These are phyloP conservation scores for Arxiozyma telluris DNA, from an alignment of 1,139 yeast species.

Conservation along the genomic window DNA sequence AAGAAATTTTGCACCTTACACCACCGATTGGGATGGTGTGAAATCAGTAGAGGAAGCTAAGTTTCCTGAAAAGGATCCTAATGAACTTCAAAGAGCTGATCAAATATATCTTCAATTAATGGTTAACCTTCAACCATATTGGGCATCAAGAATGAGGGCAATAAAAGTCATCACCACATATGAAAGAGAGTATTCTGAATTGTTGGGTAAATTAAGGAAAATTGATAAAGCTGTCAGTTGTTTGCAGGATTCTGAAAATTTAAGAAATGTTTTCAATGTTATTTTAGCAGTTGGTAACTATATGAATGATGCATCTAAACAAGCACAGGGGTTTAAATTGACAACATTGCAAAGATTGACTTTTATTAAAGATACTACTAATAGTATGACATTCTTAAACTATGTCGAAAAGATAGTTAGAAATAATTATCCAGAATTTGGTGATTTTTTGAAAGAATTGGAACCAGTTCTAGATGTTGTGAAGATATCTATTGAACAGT, in stretches of 20 bases:
- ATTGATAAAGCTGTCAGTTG: slow-evolving; percentile 60
- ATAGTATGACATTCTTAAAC: slow-evolving; percentile 70
- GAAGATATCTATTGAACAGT: slow-evolving; percentile 59
- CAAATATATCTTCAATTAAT: slow-evolving; percentile 64
- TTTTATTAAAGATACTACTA: slow-evolving; percentile 69
- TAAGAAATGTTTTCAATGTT: slow-evolving; percentile 61
- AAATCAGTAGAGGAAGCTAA: slow-evolving; percentile 26
- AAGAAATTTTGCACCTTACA: slow-evolving; percentile 58
- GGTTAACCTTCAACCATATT: slow-evolving; percentile 67
- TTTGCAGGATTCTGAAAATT: slow-evolving; percentile 48
- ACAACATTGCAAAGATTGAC: slow-evolving; percentile 66
- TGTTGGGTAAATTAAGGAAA: slow-evolving; percentile 48
- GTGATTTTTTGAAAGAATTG: slow-evolving; percentile 51
- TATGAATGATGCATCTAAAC: slow-evolving; percentile 73
- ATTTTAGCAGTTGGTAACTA: slow-evolving; percentile 76
- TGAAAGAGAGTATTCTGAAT: slow-evolving; percentile 65
- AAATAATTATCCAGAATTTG: slow-evolving; percentile 56
- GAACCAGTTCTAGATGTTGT: slow-evolving; percentile 50
- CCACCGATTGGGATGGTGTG: slow-evolving; percentile 42
- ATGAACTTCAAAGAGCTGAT: slow-evolving; percentile 67
- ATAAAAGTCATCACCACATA: slow-evolving; percentile 49
- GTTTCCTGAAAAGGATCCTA: slow-evolving; percentile 66
- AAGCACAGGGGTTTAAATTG: slow-evolving; percentile 72
- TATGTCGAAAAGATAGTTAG: slow-evolving; percentile 69
- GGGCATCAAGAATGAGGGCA: slow-evolving; percentile 74